These are phyloP conservation scores for Coprinopsis marcescibilis DNA, from an alignment of 768 basidiomycete species.

Conservation along the genomic window DNA sequence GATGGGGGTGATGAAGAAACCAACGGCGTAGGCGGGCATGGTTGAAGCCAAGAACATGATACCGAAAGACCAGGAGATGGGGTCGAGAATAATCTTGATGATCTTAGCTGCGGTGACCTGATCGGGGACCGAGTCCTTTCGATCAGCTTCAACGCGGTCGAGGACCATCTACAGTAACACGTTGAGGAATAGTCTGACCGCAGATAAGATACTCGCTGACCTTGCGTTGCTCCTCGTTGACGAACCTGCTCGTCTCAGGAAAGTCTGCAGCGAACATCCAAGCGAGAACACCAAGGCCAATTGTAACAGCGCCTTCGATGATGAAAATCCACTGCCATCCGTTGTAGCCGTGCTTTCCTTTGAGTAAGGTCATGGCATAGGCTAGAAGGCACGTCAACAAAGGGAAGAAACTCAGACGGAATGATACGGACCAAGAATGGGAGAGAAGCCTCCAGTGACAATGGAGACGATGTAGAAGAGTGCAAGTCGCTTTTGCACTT, in stretches of 20 bases:
- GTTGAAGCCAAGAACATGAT: conserved; percentile 34
- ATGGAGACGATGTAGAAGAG: not conserved
- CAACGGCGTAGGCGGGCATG: conserved; percentile 32
- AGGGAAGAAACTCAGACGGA: conserved; percentile 37
- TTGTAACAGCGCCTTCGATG: conserved; percentile 39
- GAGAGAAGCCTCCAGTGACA: not conserved
- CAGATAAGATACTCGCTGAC: no score
- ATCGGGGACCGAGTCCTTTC: conserved; percentile 46
- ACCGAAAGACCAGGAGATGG: conserved; percentile 43
- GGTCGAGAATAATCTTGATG: conserved; percentile 34
- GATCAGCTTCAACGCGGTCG: conserved; percentile 42
- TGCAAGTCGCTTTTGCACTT: conserved; percentile 38
- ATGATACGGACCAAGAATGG: conserved; percentile 25
- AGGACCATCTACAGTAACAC: conserved; percentile 34
- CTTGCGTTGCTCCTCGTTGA: conserved; percentile 23
- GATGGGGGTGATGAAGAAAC: conserved; percentile 30
- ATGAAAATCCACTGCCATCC: conserved; percentile 52
- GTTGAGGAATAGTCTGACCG: not conserved
- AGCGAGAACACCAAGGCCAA: conserved; percentile 33
- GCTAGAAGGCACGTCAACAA: conserved; percentile 28
- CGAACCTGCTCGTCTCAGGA: conserved; percentile 41
- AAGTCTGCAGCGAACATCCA: conserved; percentile 42
- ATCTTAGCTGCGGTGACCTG: conserved; percentile 31
- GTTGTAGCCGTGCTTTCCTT: conserved; percentile 32
- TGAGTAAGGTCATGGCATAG: conserved; percentile 34